phyloP scores from a whole-genome alignment of 352 stramenopile genomes.

The Phytophthora melonis region DNA sequence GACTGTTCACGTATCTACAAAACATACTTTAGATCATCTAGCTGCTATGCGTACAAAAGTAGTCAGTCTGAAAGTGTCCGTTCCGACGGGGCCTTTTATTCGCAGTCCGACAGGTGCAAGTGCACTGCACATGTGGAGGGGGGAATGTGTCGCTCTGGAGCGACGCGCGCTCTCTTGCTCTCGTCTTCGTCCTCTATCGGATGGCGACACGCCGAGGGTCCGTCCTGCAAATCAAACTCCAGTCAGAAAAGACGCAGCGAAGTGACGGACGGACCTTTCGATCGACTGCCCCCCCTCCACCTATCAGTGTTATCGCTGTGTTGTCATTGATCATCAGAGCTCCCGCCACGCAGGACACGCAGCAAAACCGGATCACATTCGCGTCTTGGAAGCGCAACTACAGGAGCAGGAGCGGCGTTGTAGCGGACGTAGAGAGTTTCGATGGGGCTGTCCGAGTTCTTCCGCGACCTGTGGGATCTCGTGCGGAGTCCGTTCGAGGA shows the following conservation, averaged over 20 bases:
- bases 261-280: slow-evolving; percentile 1
- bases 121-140: slow-evolving; percentile 14
- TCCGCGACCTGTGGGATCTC: slow-evolving; percentile 38
- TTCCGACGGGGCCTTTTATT: slow-evolving; percentile 24
- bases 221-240: slow-evolving; percentile 15
- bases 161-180: background rate
- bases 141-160: slow-evolving; percentile 11
- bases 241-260: slow-evolving; percentile 36
- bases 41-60: slow-evolving; percentile 8
- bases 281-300: slow-evolving; percentile 9
- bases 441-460: slow-evolving; percentile 33
- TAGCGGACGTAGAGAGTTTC: slow-evolving; percentile 1
- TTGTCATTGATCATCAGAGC: slow-evolving; percentile 4
- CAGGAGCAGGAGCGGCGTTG: slow-evolving; percentile 1
- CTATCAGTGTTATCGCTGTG: background rate
- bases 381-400: background rate
- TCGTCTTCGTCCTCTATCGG: slow-evolving; percentile 21
- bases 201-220: slow-evolving; percentile 25
- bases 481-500: slow-evolving; percentile 45
- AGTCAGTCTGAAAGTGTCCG: slow-evolving; percentile 22
- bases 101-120: slow-evolving; percentile 16
- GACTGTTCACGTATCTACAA: slow-evolving; percentile 1
- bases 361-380: background rate
- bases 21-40: background rate
- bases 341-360: slow-evolving; percentile 5